Conservation (phyloP, 225 moss, liverwort and hornwort genomes). For the Polytrichum commune region DNA sequence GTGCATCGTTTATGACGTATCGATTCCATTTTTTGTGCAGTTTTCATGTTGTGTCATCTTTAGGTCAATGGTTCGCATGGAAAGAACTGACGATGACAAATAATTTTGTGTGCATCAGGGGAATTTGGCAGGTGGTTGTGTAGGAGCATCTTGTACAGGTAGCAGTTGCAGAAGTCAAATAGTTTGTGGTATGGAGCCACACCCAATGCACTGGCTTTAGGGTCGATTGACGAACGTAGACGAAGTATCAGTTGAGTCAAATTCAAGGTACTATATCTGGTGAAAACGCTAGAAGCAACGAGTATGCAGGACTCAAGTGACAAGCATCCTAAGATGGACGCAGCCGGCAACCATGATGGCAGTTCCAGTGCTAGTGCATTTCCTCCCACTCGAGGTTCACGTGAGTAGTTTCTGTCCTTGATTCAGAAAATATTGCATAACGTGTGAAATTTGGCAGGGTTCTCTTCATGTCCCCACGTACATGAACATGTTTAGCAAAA, state of each 20-base stretch:
- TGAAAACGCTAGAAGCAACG: constrained; percentile 4
- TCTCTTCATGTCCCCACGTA: background rate
- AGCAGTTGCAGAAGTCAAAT: background rate
- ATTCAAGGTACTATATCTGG: constrained; percentile 18
- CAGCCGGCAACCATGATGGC: constrained; percentile 12
- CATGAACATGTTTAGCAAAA: background rate
- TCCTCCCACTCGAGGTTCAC: background rate
- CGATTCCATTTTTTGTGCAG: background rate
- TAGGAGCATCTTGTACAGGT: constrained; percentile 9
- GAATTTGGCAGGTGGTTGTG: background rate
- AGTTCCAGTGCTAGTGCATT: constrained; percentile 13
- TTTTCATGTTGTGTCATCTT: background rate
- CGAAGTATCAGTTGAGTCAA: background rate
- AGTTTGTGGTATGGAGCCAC: background rate
- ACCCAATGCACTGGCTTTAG: background rate
- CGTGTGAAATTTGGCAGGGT: background rate
- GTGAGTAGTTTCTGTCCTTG: background rate
- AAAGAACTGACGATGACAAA: no score
- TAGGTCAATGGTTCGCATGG: background rate
- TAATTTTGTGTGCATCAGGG: no score
- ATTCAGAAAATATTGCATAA: background rate
- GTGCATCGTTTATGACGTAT: background rate
- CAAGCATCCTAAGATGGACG: constrained; percentile 35
- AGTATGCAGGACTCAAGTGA: constrained; percentile 40
- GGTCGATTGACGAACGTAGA: background rate